Evolutionary conservation across 805 yeast genomes (phyloP), one percentile per base, ranked within the genome.

Genomic region (Komagataella ulmi): DNA sequence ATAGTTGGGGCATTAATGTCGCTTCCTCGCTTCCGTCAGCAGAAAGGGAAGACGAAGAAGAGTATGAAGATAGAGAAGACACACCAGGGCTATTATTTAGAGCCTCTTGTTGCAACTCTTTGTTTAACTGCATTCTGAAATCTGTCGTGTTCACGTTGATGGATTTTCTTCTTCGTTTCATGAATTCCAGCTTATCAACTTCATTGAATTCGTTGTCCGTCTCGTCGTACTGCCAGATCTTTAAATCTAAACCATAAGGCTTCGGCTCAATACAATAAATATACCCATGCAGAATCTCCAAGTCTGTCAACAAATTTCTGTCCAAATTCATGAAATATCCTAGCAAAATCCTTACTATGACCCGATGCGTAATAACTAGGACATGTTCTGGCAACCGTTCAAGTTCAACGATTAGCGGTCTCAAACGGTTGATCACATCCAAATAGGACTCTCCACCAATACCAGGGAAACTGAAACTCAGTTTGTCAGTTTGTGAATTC

Each of bases 251-350:
- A 3, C 71, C 71, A 54, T 67, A 67, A 6, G 71, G 70, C 54
- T 67, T 67, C 44, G 71, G 71, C 55, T 66, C 70, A 40, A 67
- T 57, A 57, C 71, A 67, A 50, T 67, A 67, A 7, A 67, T 62
- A 46, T 50, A 65, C 3, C 64, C 65, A 40, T 65, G 68, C 47
- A 64, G 66, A n/a, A 67, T 66, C 43, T 66, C 70, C 51, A 67
- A 56, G 51, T 67, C 71, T 6, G 71, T 67, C 50, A 67, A 50
- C 69, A 67, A 62, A 49, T 66, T 69, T 52, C 61, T 65, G 50
- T 59, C 59, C 49, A 67, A 57, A 49, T 67, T 66, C 69, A 67
- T 67, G 49, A 67, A 67, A 52, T 67, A 67, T 51, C 70, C 66
- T 21, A 67, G 56, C 47, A 67, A 55, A 12, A 65, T 69, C 47